Conservation (phyloP, 768 basidiomycete species). For the Leccinum incarnatum region DNA sequence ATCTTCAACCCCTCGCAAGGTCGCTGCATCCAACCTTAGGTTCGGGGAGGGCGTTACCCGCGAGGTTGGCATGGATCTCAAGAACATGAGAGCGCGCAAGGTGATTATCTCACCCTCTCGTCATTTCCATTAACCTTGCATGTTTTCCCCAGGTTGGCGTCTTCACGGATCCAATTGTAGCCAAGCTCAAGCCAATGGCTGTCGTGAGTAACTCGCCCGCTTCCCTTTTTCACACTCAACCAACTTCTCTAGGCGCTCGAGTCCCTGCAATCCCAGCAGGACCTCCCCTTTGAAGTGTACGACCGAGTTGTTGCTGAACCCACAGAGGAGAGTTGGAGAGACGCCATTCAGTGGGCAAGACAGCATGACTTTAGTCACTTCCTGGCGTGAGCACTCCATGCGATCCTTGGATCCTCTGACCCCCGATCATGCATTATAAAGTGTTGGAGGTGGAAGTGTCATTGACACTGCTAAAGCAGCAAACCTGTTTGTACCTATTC, state of each 20-base stretch:
- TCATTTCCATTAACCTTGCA: conserved; percentile 3
- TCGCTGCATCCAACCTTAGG: conserved; percentile 82
- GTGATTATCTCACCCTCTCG: conserved; percentile 34
- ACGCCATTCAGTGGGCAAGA: conserved; percentile 87
- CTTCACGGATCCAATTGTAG: conserved; percentile 88
- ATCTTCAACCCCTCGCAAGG: conserved; percentile 37
- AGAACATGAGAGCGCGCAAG: conserved; percentile 90
- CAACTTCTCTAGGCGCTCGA: conserved; percentile 56
- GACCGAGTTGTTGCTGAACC: conserved; percentile 86
- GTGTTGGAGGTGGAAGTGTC: conserved; percentile 90
- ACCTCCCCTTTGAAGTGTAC: conserved; percentile 78
- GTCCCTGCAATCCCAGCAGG: conserved; percentile 73
- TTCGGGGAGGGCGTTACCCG: conserved; percentile 89
- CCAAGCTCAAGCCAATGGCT: conserved; percentile 78
- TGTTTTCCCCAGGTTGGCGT: conserved; percentile 70
- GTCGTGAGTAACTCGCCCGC: conserved; percentile 47
- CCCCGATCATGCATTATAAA: conserved; percentile 26
- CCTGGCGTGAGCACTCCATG: conserved; percentile 61
- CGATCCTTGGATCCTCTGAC: conserved; percentile 1
- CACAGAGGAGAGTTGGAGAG: conserved; percentile 85
- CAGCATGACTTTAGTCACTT: conserved; percentile 90
- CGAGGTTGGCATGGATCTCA: conserved; percentile 92
- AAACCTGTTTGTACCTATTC: conserved; percentile 61
- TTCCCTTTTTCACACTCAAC: background rate
- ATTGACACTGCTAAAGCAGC: conserved; percentile 97